A percentile compares a stretch with the other conserved stretches of the same genome.
Conservation (phyloP, 306 rosid species). For the Pyrus betulifolia region DNA sequence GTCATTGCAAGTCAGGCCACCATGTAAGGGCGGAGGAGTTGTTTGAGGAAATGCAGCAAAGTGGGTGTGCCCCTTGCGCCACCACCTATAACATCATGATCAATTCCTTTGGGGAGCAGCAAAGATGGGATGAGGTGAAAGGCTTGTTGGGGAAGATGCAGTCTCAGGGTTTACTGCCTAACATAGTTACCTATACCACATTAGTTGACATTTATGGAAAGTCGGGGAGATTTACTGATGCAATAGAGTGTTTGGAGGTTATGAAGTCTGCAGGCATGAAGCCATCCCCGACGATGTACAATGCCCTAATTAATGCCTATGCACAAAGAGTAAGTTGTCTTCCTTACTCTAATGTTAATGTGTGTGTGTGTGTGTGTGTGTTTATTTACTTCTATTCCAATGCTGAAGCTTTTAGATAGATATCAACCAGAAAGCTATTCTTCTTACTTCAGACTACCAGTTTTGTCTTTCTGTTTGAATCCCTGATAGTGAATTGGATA, state of each 20-base stretch:
- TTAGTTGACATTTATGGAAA: constrained; percentile 73
- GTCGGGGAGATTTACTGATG: constrained; percentile 76
- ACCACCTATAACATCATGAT: constrained; percentile 79
- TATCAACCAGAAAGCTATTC: not conserved
- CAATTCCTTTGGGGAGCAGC: constrained; percentile 68
- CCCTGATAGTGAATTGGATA: not conserved
- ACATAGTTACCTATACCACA: constrained; percentile 77
- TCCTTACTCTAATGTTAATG: too few species aligned
- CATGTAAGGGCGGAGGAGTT: constrained; percentile 57
- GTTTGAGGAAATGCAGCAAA: constrained; percentile 78
- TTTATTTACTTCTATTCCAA: too few species aligned
- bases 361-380: not conserved
- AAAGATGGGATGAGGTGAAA: constrained; percentile 72
- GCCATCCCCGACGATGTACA: constrained; percentile 80
- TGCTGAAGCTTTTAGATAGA: not conserved
- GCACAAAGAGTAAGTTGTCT: constrained; percentile 67
- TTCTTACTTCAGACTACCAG: not conserved
- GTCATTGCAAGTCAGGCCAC: constrained; percentile 67
- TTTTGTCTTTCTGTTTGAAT: not conserved
- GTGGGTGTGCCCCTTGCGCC: constrained; percentile 55
- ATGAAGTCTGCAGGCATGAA: constrained; percentile 76
- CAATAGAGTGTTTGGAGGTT: constrained; percentile 70
- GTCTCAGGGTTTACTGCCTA: constrained; percentile 78
- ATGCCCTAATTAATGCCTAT: constrained; percentile 86
- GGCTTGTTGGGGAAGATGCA: constrained; percentile 64